Base-by-base conservation (phyloP, 2,329 filamentous ascomycete genomes). In the Metarhizium humberi region DNA sequence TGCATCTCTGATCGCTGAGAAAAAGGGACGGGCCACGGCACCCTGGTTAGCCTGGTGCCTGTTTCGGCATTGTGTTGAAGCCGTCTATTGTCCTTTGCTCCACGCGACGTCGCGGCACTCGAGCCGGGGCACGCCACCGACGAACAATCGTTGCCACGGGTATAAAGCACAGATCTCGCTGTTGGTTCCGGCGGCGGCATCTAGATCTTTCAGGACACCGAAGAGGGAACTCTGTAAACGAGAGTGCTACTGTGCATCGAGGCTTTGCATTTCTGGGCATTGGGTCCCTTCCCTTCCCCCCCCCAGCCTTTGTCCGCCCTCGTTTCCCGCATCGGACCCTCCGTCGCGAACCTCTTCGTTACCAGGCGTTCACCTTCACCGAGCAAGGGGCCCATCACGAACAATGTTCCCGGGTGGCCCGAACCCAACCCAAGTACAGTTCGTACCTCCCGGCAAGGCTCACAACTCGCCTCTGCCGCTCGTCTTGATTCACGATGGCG, bases 401-500 rank as follows among this genome's bases (percentile, higher is more conserved):
- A 56, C 36, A 49, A 64, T 64, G 63, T 62, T 57, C 30, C 45
- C 52, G 40, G 60, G 54, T 47, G 63, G 64, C 45, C 63, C 63
- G 18, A 66, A 66, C 54, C 63, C 64, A 42, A 58, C 57, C 30
- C 58, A 61, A 18, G 55, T 64, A 14, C 64, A 65, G 54, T 38
- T 46, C 25, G 53, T 55, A 16, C 62, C 62, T 4, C 55, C 57
- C 29, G 48, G 55, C 52, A 63, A 59, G 50, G 51, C 48, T n/a
- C 54, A 55, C 6, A 60, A 56, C 50, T 48, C 58, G 5, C 56
- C 59, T 13, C 51, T 56, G 46, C 65, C 64, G 30, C 56, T 67
- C 20, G 65, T 67, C 2, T 56, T 68, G 29, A 63, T 68, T 53
- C 66, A 67, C 57, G 66, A 68, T 46, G 66, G 66, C 32, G 64